Conservation (phyloP, 192 early-diverging fungal genomes). For the Funneliformis geosporum region DNA sequence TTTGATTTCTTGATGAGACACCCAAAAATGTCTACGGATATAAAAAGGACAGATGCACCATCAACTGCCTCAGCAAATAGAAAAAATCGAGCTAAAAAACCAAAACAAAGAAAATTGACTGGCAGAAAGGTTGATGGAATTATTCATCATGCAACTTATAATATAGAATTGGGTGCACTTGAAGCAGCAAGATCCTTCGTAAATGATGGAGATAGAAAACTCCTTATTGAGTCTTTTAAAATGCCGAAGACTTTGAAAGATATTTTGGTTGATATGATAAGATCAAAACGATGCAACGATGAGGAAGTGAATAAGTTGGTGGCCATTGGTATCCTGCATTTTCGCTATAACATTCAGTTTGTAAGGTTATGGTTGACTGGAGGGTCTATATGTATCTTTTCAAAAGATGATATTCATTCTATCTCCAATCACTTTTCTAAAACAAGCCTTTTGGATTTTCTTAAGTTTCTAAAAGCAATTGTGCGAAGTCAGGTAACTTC, state of each 20-base stretch:
- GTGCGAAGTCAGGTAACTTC: constrained; percentile 11
- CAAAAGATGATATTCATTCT: constrained; percentile 11
- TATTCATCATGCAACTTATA: constrained; percentile 27
- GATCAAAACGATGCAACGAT: constrained; percentile 19
- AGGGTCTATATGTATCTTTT: constrained; percentile 23
- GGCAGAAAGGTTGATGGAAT: constrained; percentile 22
- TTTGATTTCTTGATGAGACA: constrained; percentile 28
- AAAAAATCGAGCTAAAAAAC: constrained; percentile 2
- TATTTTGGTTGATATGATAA: constrained; percentile 23
- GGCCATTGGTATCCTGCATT: constrained; percentile 8
- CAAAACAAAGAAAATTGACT: constrained; percentile 26
- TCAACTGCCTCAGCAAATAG: constrained; percentile 29
- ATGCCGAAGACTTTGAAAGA: constrained; percentile 26
- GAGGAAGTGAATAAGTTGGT: constrained; percentile 12
- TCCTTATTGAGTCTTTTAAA: constrained; percentile 20
- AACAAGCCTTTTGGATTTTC: constrained; percentile 22
- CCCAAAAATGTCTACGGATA: constrained; percentile 24
- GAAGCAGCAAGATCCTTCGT: constrained; percentile 14
- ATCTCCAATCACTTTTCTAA: constrained; percentile 21
- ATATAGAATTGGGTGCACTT: constrained; percentile 20
- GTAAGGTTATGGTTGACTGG: constrained; percentile 9
- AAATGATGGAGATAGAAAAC: constrained; percentile 15
- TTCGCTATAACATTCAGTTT: constrained; percentile 26
- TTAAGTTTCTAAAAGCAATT: constrained; percentile 24
- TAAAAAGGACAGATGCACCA: constrained; percentile 29